Conservation (phyloP, 495 filamentous ascomycete genomes). For the Immersiella caudata region DNA sequence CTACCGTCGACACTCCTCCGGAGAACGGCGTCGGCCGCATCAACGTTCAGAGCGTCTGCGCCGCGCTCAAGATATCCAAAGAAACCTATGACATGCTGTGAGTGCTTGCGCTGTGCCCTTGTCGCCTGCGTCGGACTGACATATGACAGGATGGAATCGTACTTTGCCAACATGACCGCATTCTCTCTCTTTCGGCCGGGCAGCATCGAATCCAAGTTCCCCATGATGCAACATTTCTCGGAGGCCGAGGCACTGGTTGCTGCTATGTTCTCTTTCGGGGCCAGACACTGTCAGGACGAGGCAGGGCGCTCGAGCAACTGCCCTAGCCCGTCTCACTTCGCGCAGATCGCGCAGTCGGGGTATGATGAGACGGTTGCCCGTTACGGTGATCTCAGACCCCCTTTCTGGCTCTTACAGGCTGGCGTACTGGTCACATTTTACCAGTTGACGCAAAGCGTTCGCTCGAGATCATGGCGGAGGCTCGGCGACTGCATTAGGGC, state of each 20-base stretch:
- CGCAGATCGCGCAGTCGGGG: slow-evolving; percentile 22
- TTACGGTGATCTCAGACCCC: slow-evolving; percentile 34
- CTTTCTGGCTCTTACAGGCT: slow-evolving; percentile 37
- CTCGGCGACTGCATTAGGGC: slow-evolving; percentile 38
- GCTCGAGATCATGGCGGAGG: slow-evolving; percentile 35
- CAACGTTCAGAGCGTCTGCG: slow-evolving; percentile 20
- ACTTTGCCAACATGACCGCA: slow-evolving; percentile 38
- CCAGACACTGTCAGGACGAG: slow-evolving; percentile 20
- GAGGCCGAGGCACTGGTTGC: slow-evolving; percentile 35
- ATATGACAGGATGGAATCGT: slow-evolving; percentile 28
- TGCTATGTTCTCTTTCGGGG: slow-evolving; percentile 35
- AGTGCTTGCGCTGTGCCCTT: neutral
- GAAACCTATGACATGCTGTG: slow-evolving; percentile 21
- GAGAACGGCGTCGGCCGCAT: neutral
- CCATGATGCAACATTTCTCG: slow-evolving; percentile 22
- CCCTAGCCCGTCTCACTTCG: slow-evolving; percentile 26
- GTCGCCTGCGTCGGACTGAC: slow-evolving; percentile 2
- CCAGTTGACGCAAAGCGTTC: slow-evolving; percentile 36
- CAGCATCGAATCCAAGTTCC: slow-evolving; percentile 32
- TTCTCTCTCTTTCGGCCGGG: slow-evolving; percentile 34
- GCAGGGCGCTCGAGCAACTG: neutral
- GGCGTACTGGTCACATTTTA: slow-evolving; percentile 29
- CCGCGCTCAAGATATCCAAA: slow-evolving; percentile 20
- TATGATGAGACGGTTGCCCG: slow-evolving; percentile 31
- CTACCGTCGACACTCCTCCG: slow-evolving; percentile 20